Evolutionary conservation across 192 early-diverging fungal species (phyloP), one percentile per base, ranked within the genome.

Genomic region (Dimargaris cristalligena): DNA sequence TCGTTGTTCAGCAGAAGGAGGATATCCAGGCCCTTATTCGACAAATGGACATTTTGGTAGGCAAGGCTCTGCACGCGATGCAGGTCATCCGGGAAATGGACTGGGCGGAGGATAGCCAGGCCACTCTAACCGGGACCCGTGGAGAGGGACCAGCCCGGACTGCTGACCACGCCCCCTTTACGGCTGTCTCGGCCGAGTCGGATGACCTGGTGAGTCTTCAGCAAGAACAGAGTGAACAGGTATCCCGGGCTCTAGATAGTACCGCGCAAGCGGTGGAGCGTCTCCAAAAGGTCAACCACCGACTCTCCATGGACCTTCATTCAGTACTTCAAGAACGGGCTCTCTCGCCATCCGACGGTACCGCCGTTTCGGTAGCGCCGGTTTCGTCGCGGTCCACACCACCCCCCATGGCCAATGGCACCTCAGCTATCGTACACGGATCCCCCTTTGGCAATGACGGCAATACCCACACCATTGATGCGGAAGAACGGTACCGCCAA

Each of bases 201-300:
- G 29, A 4, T 30, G 52, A 54, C 28, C 26, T 30, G 9, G 8
- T 54, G 52, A 6, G 4, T 25, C 8, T 34, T n/a, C 52, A 54
- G 11, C 52, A 30, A 3, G 52, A 11, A 11, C 22, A n/a, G 8
- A 25, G 30, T n/a, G 26, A 54, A 34, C 52, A n/a, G 28, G 28
- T 54, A 8, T 18, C 29, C 10, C 32, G 28, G 52, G 52, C 25
- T 3, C 52, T 54, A 6, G 52, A 54, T 4, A 11, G 4, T 13
- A 54, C 25, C 26, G 25, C 52, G 8, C 28, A 11, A 4, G 52
- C 52, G 8, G 52, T 54, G 13, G 52, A 54, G n/a, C 32, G 31
- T 4, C 32, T 54, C 26, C 52, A 54, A 30, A 54, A 54, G 52
- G 29, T 54, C 18, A 54, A 54, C 52, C 22, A 54, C 52, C 52